Evolutionary conservation across 2,329 filamentous ascomycete species (phyloP), one percentile per base, ranked within the genome.

Genomic region (Torrubiellomyces zombiae): DNA sequence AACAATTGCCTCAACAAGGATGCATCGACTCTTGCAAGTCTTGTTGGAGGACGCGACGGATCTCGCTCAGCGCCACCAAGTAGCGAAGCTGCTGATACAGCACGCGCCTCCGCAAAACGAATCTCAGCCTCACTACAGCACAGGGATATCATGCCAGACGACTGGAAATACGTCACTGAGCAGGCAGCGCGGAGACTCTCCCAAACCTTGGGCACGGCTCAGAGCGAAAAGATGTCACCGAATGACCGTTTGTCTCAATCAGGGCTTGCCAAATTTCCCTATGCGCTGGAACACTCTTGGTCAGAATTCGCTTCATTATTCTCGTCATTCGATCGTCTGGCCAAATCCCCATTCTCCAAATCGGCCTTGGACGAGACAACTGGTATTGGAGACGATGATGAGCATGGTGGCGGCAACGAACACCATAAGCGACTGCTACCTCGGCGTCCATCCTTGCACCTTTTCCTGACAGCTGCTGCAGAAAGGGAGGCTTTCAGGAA

Each of bases 221-320:
- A n/a, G n/a, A n/a, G n/a, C n/a, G n/a, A 11, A 6, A 20, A 18
- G 10, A 21, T 17, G 4, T 4, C 9, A 10, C 31, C 16, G 16
- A 21, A 24, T 8, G 28, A 26, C 14, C 23, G 27, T 20, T 21
- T 29, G 7, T 36, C 32, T 5, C 28, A 31, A 11, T 22, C 23
- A 9, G 32, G 31, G 16, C 14, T 32, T 8, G 20, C 27, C 6
- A 36, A 29, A 14, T 15, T 32, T 18, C 24, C 21, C 14, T 34
- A 25, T 20, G 29, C 33, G 2, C 18, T 44, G 5, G 40, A 42
- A 14, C 40, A 39, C 14, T 29, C 32, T 1, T 23, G 43, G 12
- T 34, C 38, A 5, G 43, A 49, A 11, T 35, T 41, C 26, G 38
- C 40, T n/a, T 42, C 44, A 12, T 23, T 43, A 7, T 33, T 43